Base-by-base conservation (phyloP, 2,329 filamentous ascomycete genomes). In the Emergomyces pasteurianus region DNA sequence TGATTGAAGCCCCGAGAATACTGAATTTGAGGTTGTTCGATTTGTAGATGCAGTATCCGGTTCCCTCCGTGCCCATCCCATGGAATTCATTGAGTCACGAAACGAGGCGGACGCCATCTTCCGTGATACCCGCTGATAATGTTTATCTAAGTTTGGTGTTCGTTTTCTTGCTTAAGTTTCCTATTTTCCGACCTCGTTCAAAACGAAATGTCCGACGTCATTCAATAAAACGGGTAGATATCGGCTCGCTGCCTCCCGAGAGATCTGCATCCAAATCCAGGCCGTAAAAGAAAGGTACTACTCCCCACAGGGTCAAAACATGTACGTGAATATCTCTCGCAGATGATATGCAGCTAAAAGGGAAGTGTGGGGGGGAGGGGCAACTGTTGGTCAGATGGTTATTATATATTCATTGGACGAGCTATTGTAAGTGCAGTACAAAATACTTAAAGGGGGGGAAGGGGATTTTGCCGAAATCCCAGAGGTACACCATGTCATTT, bases 51-150 rank as follows among this genome's bases (percentile, higher is more conserved):
- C 86, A 60, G 88, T 79, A 70, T 95, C 89, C 65, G 84, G 38
- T 43, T 91, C 87, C 70, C 92, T 85, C 68, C 92, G 88, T 70
- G 90, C 90, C 94, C 94, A 97, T 63, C 94, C 94, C 70, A 97
- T 78, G 62, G 90, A 94, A 80, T 90, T 95, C 81, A 97, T 91
- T 26, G 90, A 95, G 76, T 96, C 90, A 73, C 92, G 86, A 75
- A 99, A 97, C 54, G 90, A 89, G 67, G 86, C 81, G 66, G 91
- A 92, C 63, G 92, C 88, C 92, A 96, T 96, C 54, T 46, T 59
- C 16, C 28, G n/a, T 43, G 34, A 38, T 36, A 43, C 8, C 42
- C 34, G 56, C 23, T 21, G 6, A 21, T 16, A 43, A 16, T 12
- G 31, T 47, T 49, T 49, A 26, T 42, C 36, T 58, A 18, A 12